phyloP scores from a whole-genome alignment of 2,329 filamentous ascomycete genomes.

The Alternaria novae-zelandiae region DNA sequence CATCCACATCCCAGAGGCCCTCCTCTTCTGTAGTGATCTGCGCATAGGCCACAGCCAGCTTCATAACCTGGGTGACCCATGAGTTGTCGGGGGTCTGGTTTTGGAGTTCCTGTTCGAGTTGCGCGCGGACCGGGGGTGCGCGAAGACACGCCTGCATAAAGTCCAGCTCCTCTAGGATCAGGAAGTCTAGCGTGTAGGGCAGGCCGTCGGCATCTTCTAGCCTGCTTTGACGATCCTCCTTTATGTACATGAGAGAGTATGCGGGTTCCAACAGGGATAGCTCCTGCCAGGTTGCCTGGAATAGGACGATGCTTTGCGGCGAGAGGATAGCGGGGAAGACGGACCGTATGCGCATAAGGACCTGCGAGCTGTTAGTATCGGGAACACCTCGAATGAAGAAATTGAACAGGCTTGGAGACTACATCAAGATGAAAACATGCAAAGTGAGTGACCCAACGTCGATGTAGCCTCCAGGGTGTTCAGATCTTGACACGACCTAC shows the following conservation, averaged over 20 bases:
- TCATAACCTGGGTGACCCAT: slow-evolving; percentile 90
- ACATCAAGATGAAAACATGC: background rate
- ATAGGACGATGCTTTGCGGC: slow-evolving; percentile 81
- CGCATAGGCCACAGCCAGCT: slow-evolving; percentile 81
- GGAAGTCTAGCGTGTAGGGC: slow-evolving; percentile 93
- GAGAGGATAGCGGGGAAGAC: slow-evolving; percentile 84
- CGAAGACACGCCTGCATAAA: slow-evolving; percentile 91
- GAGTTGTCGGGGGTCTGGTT: slow-evolving; percentile 61
- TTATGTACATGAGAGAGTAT: slow-evolving; percentile 85
- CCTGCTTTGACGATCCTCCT: slow-evolving; percentile 82
- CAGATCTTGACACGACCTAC: slow-evolving; percentile 45
- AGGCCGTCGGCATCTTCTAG: slow-evolving; percentile 88
- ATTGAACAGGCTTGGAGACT: background rate
- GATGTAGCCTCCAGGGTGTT: background rate
- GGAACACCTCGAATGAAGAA: background rate
- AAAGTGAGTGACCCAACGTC: background rate
- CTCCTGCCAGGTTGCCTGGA: slow-evolving; percentile 89
- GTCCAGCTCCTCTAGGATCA: slow-evolving; percentile 92
- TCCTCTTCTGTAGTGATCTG: slow-evolving; percentile 93
- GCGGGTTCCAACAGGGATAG: slow-evolving; percentile 73
- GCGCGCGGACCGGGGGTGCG: slow-evolving; percentile 84
- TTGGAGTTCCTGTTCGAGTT: slow-evolving; percentile 81
- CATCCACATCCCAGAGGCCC: slow-evolving; percentile 94
- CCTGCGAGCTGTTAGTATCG: slow-evolving; percentile 55
- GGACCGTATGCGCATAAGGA: slow-evolving; percentile 83